These are phyloP conservation scores for Rubus parviflorus DNA, from an alignment of 306 rosid genomes.

Conservation along the genomic window DNA sequence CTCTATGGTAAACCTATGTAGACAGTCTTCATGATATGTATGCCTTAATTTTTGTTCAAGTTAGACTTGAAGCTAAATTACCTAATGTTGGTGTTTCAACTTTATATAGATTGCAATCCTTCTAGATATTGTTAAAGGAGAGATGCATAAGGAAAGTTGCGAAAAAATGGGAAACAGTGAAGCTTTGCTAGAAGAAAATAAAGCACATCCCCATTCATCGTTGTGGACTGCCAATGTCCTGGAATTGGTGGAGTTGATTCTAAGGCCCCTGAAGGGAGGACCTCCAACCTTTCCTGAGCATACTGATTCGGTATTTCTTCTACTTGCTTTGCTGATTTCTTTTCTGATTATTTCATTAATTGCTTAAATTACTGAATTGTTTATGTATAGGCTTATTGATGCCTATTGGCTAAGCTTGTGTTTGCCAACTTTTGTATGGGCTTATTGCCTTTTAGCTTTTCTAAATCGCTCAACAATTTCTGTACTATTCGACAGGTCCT, in stretches of 20 bases:
- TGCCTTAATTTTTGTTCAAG: slow-evolving; percentile 4
- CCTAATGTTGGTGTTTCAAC: slow-evolving; percentile 32
- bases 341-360: slow-evolving; percentile 14
- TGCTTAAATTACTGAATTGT: slow-evolving; percentile 2
- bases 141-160: slow-evolving; percentile 56
- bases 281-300: slow-evolving; percentile 89
- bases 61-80: slow-evolving; percentile 18
- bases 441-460: neutral
- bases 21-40: slow-evolving; percentile 16
- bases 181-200: slow-evolving; percentile 19
- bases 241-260: slow-evolving; percentile 63
- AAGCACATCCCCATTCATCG: slow-evolving; percentile 18
- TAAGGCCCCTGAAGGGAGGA: slow-evolving; percentile 82
- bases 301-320: slow-evolving; percentile 66
- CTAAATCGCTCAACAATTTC: neutral
- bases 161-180: slow-evolving; percentile 32
- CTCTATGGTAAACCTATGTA: slow-evolving; percentile 66
- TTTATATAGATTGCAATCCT: slow-evolving; percentile 70
- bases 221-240: slow-evolving; percentile 66
- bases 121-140: slow-evolving; percentile 62
- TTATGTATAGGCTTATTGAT: neutral
- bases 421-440: neutral
- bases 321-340: slow-evolving; percentile 3
- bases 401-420: neutral
- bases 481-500: slow-evolving; percentile 49